Evolutionary conservation across 331 rosid species (phyloP).

Genomic region (Rosa hybrid): DNA sequence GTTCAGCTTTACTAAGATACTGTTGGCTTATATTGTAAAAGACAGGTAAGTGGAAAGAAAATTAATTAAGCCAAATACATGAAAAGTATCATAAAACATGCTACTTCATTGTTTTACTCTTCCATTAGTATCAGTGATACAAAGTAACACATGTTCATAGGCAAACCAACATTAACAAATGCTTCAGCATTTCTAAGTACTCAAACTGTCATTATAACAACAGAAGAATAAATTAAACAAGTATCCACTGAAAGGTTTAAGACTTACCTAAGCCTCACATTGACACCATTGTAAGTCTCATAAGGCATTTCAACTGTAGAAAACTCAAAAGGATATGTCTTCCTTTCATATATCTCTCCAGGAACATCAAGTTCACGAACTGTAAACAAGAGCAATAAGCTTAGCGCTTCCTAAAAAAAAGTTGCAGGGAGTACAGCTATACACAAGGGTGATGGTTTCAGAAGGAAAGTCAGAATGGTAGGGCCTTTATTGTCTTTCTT

Average conservation of each 20-base stretch:
- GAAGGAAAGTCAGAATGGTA: neutral
- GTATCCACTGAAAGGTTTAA: neutral
- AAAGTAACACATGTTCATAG: neutral
- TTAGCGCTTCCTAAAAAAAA: neutral
- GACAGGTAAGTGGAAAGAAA: no score
- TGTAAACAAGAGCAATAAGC: conserved; percentile 38
- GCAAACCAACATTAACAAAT: neutral
- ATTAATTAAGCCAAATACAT: no score
- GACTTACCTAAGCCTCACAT: conserved; percentile 85
- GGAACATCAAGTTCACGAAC: conserved; percentile 95
- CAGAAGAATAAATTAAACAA: neutral
- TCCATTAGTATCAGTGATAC: neutral
- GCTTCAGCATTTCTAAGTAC: neutral
- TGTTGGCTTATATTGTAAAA: no score
- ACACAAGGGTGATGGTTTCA: neutral
- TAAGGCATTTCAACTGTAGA: conserved; percentile 97
- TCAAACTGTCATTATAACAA: neutral
- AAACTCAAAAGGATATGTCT: conserved; percentile 84
- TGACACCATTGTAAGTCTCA: conserved; percentile 89
- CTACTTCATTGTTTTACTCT: neutral
- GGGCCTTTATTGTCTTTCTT: neutral
- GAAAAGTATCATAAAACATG: neutral
- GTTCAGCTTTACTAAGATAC: neutral
- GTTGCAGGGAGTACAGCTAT: neutral
- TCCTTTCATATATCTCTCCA: conserved; percentile 88